Evolutionary conservation across 306 rosid genomes (phyloP).

Genomic region (Cyamopsis tetragonoloba): DNA sequence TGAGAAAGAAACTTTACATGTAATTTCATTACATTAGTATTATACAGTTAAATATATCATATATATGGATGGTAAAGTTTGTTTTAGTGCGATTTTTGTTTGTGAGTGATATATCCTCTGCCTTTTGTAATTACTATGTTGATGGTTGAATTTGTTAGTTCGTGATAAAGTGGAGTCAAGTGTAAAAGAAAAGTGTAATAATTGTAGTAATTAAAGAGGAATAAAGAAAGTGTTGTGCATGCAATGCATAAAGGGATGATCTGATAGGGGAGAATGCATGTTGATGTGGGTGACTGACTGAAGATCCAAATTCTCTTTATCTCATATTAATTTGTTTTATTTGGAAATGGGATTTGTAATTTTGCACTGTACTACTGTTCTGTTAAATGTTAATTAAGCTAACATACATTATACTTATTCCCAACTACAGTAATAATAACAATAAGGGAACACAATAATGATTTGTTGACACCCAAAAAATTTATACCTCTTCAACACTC

Average conservation of each 20-base stretch:
- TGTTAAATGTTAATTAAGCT: too few relatives aligned
- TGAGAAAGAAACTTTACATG: background rate
- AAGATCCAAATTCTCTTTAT: conserved; percentile 22
- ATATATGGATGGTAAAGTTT: too few relatives aligned
- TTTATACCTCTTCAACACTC: too few relatives aligned
- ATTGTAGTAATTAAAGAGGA: background rate
- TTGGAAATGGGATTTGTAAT: background rate
- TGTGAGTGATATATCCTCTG: background rate
- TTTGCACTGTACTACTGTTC: background rate
- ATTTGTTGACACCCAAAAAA: too few relatives aligned
- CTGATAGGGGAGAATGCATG: too few relatives aligned
- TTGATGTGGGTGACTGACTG: conserved; percentile 35
- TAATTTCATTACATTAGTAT: background rate
- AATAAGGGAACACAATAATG: too few relatives aligned
- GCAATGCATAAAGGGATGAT: conserved; percentile 30
- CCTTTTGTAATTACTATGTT: background rate
- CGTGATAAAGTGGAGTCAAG: background rate
- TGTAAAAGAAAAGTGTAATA: background rate
- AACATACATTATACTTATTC: too few relatives aligned
- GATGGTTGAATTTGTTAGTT: conserved; percentile 11
- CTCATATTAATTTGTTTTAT: conserved; percentile 25
- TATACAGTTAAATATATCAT: conserved; percentile 30
- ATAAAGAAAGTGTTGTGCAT: background rate
- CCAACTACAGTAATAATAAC: too few relatives aligned
- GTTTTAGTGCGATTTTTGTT: background rate